Percentiles rank a stretch among this genome's conserved stretches.
These are phyloP conservation scores for Meyerozyma carpophila DNA, from an alignment of 1,139 yeast genomes.

Conservation along the genomic window DNA sequence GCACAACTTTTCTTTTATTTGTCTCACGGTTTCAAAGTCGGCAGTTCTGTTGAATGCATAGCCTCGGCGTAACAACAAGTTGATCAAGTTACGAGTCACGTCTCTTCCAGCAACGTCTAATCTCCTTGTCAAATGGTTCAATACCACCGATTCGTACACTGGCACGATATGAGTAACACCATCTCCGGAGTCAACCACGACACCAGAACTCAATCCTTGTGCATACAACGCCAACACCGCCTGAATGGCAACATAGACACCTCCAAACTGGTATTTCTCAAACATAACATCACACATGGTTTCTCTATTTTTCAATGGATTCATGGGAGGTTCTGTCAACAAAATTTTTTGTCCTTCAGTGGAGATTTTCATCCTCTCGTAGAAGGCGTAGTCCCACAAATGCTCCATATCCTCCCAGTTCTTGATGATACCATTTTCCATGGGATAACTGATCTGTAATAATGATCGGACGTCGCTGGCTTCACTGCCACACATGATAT, in stretches of 20 bases:
- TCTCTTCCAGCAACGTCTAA: conserved; percentile 98
- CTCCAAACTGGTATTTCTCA: conserved; percentile 91
- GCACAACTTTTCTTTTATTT: conserved; percentile 92
- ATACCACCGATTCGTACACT: conserved; percentile 92
- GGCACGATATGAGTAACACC: conserved; percentile 95
- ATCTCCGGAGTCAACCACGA: conserved; percentile 94
- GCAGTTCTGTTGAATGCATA: conserved; percentile 98
- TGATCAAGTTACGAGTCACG: conserved; percentile 90
- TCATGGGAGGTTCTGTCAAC: conserved; percentile 97
- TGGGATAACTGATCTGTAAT: conserved; percentile 88
- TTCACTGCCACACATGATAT: conserved; percentile 96
- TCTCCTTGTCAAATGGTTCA: conserved; percentile 87
- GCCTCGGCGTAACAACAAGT: conserved; percentile 86
- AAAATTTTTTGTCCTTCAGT: conserved; percentile 76
- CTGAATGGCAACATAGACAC: conserved; percentile 96
- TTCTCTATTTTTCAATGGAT: conserved; percentile 89
- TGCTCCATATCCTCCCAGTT: conserved; percentile 99
- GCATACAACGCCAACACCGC: conserved; percentile 97
- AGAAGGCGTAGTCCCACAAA: conserved; percentile 96
- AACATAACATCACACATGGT: conserved; percentile 97
- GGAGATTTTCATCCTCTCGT: conserved; percentile 76
- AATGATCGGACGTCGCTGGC: conserved; percentile 89
- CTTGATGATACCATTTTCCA: conserved; percentile 97
- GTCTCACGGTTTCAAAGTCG: conserved; percentile 96
- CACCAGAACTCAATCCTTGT: conserved; percentile 95